Evolutionary conservation across 1,284 basidiomycete genomes (phyloP).

Genomic region (Retiboletus flavoniger): DNA sequence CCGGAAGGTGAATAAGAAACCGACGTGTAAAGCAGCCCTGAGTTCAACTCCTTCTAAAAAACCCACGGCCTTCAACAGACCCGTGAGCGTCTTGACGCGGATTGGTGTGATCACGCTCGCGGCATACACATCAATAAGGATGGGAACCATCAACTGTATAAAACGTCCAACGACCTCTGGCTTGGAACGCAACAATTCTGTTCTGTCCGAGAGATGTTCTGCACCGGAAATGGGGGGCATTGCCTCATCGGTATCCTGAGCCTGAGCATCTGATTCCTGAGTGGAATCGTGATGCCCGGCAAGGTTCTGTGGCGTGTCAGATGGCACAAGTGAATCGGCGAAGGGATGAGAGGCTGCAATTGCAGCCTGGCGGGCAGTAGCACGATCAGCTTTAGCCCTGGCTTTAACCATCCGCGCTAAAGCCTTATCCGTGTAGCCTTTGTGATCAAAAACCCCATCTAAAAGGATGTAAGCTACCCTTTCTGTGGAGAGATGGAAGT

Average conservation of each 20-base stretch:
- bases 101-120: slow-evolving; percentile 88
- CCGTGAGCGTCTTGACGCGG: slow-evolving; percentile 82
- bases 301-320: slow-evolving; percentile 17
- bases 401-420: slow-evolving; percentile 71
- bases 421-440: slow-evolving; percentile 85
- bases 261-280: slow-evolving; percentile 33
- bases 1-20: slow-evolving; percentile 12
- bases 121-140: slow-evolving; percentile 92
- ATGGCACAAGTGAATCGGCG: slow-evolving; percentile 27
- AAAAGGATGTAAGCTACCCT: slow-evolving; percentile 9
- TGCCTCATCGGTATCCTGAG: slow-evolving; percentile 39
- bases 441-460: slow-evolving; percentile 94
- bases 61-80: slow-evolving; percentile 83
- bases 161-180: slow-evolving; percentile 77
- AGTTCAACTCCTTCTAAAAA: slow-evolving; percentile 80
- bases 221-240: slow-evolving; percentile 16
- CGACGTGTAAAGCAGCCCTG: slow-evolving; percentile 71
- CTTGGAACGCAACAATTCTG: slow-evolving; percentile 72
- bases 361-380: slow-evolving; percentile 57
- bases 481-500: background rate
- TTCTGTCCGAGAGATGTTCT: slow-evolving; percentile 54
- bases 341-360: slow-evolving; percentile 30
- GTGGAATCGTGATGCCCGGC: slow-evolving; percentile 28
- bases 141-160: slow-evolving; percentile 84
- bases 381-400: slow-evolving; percentile 74